A percentile compares a stretch with the other conserved stretches of the same genome.
phyloP scores from a whole-genome alignment of 352 stramenopile species.

The Phytopythium chamaehyphon region DNA sequence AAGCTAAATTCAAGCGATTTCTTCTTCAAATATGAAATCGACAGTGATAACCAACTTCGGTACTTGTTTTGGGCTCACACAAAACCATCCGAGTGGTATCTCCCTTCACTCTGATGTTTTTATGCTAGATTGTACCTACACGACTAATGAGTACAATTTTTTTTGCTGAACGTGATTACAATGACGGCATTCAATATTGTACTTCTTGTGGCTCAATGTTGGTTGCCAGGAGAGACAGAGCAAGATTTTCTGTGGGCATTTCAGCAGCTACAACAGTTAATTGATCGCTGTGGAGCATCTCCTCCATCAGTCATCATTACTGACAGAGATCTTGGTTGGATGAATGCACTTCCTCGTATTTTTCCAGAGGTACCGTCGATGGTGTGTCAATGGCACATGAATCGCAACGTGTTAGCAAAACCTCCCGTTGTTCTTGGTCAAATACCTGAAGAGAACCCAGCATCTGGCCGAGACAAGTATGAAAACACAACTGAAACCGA shows the following conservation, averaged over 20 bases:
- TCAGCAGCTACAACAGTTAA: neutral
- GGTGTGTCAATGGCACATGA: conserved; percentile 2
- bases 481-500: conserved; percentile 1
- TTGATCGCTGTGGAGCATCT: neutral
- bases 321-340: neutral
- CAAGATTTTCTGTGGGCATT: neutral
- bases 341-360: neutral
- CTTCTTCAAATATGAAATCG: neutral
- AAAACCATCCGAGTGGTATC: no score
- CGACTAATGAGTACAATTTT: neutral
- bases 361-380: neutral
- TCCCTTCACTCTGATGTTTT: no score
- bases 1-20: neutral
- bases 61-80: no score
- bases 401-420: neutral
- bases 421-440: neutral
- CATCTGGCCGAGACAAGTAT: neutral
- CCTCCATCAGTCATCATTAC: neutral
- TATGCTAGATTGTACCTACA: no score
- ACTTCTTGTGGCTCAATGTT: no score
- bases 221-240: no score
- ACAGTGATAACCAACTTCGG: neutral
- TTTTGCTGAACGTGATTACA: neutral
- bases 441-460: neutral
- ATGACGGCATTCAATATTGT: no score